phyloP scores from a whole-genome alignment of 352 stramenopile species.

The Globisporangium camurandrum region DNA sequence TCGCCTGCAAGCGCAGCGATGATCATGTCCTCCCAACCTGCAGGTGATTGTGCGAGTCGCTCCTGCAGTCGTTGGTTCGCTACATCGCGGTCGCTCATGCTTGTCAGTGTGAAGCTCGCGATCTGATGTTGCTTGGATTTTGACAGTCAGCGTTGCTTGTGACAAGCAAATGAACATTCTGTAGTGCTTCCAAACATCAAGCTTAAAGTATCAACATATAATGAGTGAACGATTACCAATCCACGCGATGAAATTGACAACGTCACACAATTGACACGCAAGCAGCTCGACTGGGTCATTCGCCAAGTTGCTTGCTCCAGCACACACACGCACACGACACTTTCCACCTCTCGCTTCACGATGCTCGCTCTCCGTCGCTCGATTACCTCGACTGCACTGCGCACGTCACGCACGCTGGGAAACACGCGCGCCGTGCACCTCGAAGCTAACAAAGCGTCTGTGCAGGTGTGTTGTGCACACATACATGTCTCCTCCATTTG shows the following conservation, averaged over 20 bases:
- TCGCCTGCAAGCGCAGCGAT: constrained; percentile 54
- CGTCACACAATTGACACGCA: too few species aligned
- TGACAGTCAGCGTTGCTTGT: too few species aligned
- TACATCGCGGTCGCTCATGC: background rate
- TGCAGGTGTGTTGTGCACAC: constrained; percentile 29
- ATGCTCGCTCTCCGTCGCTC: constrained; percentile 8
- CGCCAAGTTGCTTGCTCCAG: constrained; percentile 1
- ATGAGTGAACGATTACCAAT: too few species aligned
- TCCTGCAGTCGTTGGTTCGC: constrained; percentile 24
- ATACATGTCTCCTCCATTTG: background rate
- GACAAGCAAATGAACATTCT: too few species aligned
- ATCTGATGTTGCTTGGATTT: too few species aligned
- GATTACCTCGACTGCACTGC: constrained; percentile 6
- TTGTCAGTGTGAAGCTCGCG: background rate
- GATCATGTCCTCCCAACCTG: constrained; percentile 59
- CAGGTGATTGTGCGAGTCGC: constrained; percentile 40
- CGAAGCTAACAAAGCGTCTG: constrained; percentile 47
- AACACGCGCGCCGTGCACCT: constrained; percentile 42
- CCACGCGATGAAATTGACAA: too few species aligned
- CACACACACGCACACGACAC: background rate
- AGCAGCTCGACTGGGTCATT: constrained; percentile 5
- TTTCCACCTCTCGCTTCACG: background rate
- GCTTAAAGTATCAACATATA: too few species aligned
- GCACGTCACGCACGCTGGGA: constrained; percentile 7
- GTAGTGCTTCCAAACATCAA: too few species aligned